phyloP scores from a whole-genome alignment of 2,329 filamentous ascomycete genomes.

The Onygenales sp. region DNA sequence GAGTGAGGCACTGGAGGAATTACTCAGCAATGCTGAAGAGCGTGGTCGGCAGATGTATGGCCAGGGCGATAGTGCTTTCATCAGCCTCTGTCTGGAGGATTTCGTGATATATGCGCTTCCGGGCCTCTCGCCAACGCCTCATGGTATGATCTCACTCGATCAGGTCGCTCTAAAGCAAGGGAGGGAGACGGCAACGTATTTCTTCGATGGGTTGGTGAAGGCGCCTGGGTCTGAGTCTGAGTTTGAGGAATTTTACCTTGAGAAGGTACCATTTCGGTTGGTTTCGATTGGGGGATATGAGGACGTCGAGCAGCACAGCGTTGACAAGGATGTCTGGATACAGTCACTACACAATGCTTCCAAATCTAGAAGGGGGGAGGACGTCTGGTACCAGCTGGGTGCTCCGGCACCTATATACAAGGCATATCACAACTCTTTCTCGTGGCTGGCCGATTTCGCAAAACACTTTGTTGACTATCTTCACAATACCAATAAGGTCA shows the following conservation, averaged over 20 bases:
- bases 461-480: constrained; percentile 67
- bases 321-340: constrained; percentile 53
- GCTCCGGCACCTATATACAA: constrained; percentile 51
- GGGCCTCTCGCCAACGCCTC: constrained; percentile 21
- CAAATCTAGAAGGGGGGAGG: constrained; percentile 12
- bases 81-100: constrained; percentile 45
- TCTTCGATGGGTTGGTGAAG: constrained; percentile 53
- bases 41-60: constrained; percentile 10
- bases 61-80: constrained; percentile 11
- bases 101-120: constrained; percentile 48
- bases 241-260: constrained; percentile 38
- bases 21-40: constrained; percentile 16
- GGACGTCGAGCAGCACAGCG: constrained; percentile 33
- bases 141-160: constrained; percentile 49
- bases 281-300: constrained; percentile 61
- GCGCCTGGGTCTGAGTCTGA: constrained; percentile 20
- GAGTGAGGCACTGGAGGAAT: constrained; percentile 19
- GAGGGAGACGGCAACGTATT: constrained; percentile 29
- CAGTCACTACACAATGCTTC: constrained; percentile 37
- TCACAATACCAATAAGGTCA: constrained; percentile 26
- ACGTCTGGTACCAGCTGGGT: constrained; percentile 56
- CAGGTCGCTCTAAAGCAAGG: constrained; percentile 36
- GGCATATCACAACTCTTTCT: constrained; percentile 53
- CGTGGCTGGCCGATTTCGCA: constrained; percentile 61
- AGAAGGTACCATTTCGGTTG: constrained; percentile 45